Percentiles rank a stretch among this genome's conserved stretches.
These are phyloP conservation scores for Colletotrichum euphorbiae DNA, from an alignment of 2,329 filamentous ascomycete genomes.

Conservation along the genomic window DNA sequence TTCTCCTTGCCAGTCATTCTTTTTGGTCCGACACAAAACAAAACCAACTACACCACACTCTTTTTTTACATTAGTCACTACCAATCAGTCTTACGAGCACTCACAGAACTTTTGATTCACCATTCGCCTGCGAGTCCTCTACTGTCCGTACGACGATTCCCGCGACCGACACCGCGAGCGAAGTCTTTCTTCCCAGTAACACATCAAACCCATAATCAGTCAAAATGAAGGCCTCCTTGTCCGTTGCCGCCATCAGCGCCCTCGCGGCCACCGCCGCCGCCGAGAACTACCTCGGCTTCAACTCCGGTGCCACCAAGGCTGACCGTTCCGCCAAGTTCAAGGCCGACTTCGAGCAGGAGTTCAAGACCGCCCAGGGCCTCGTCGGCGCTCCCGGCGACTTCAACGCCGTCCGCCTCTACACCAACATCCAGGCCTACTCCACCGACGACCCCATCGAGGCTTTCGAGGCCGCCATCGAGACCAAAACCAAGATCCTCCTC, in stretches of 20 bases:
- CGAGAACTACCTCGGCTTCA: slow-evolving; percentile 66
- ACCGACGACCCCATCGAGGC: slow-evolving; percentile 84
- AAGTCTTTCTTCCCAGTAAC: neutral
- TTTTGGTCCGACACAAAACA: slow-evolving; percentile 32
- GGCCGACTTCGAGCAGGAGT: slow-evolving; percentile 60
- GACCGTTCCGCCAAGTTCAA: slow-evolving; percentile 65
- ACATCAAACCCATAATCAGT: neutral
- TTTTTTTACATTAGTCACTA: slow-evolving; percentile 32
- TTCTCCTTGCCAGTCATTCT: slow-evolving; percentile 31
- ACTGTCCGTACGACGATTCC: slow-evolving; percentile 8
- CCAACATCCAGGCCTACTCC: slow-evolving; percentile 73
- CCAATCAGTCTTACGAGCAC: slow-evolving; percentile 24
- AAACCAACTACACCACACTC: slow-evolving; percentile 29
- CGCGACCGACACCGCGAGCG: slow-evolving; percentile 14
- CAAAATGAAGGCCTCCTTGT: slow-evolving; percentile 54
- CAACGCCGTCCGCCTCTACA: slow-evolving; percentile 73
- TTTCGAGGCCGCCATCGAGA: slow-evolving; percentile 76
- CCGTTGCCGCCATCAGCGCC: slow-evolving; percentile 50
- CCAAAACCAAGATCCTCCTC: slow-evolving; percentile 70
- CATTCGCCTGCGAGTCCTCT: slow-evolving; percentile 5
- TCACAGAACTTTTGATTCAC: neutral
- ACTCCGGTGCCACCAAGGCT: slow-evolving; percentile 60
- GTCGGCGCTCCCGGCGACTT: slow-evolving; percentile 64
- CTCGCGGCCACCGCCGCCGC: slow-evolving; percentile 55
- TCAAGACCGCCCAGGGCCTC: slow-evolving; percentile 56